A percentile compares a stretch with the other conserved stretches of the same genome.
These are phyloP conservation scores for Penicillium ucsense DNA, from an alignment of 495 filamentous ascomycete genomes.

Conservation along the genomic window DNA sequence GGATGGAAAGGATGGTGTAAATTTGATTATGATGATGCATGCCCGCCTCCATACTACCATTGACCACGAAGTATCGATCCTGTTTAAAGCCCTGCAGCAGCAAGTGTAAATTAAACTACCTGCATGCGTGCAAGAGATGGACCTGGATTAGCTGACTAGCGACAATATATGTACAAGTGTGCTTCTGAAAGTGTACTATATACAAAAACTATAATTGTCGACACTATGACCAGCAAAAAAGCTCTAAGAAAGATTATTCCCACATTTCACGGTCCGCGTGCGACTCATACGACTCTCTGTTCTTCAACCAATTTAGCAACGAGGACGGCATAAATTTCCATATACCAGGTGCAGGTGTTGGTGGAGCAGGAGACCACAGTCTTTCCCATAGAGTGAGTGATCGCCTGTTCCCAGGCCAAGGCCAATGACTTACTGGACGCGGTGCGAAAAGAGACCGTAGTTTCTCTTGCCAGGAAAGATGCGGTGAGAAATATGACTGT, in stretches of 20 bases:
- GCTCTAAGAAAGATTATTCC: neutral
- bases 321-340: slow-evolving; percentile 7
- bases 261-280: slow-evolving; percentile 15
- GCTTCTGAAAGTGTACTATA: neutral
- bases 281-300: slow-evolving; percentile 2
- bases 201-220: neutral
- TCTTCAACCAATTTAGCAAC: slow-evolving; percentile 2
- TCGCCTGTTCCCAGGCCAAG: slow-evolving; percentile 22
- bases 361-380: neutral
- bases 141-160: neutral
- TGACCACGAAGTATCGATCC: too few species aligned
- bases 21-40: too few species aligned
- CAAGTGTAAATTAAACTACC: too few species aligned
- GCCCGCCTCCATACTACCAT: too few species aligned
- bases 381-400: slow-evolving; percentile 4
- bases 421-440: slow-evolving; percentile 14
- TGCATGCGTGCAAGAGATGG: too few species aligned
- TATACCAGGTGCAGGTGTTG: neutral
- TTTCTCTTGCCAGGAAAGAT: slow-evolving; percentile 5
- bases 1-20: too few species aligned
- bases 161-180: neutral
- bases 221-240: too few species aligned
- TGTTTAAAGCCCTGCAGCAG: too few species aligned
- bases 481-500: slow-evolving; percentile 1
- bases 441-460: slow-evolving; percentile 2